phyloP scores from a whole-genome alignment of 345 rosid genomes.

The Corymbia maculata region DNA sequence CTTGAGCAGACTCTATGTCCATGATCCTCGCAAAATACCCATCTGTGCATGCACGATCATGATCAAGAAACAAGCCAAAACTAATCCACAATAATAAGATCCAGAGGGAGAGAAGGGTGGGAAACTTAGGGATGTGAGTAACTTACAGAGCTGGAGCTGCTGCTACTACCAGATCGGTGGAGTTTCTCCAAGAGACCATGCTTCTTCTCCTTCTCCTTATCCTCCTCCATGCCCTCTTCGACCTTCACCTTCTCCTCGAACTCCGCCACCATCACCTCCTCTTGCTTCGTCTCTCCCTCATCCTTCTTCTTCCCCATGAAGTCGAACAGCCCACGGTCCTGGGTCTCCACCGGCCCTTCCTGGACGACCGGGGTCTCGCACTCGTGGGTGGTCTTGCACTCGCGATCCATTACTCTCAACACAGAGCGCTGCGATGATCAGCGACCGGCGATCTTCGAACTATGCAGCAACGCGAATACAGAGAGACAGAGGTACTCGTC shows the following conservation, averaged over 20 bases:
- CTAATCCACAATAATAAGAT: not conserved
- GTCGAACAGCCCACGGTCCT: conserved; percentile 78
- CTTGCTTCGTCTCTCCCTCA: conserved; percentile 32
- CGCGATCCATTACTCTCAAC: conserved; percentile 1
- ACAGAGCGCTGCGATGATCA: not conserved
- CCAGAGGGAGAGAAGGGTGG: not conserved
- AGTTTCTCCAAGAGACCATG: conserved; percentile 53
- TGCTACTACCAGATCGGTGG: conserved; percentile 53
- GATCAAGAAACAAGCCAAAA: not conserved
- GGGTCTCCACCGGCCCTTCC: conserved; percentile 23
- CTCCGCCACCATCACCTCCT: conserved; percentile 41
- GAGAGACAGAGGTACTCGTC: not conserved
- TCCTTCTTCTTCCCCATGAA: conserved; percentile 69
- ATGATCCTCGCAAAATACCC: not conserved
- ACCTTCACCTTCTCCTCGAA: conserved; percentile 45
- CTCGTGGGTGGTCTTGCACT: conserved; percentile 29
- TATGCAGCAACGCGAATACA: not conserved
- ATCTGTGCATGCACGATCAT: not conserved
- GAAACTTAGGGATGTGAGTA: not conserved
- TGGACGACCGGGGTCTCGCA: conserved; percentile 17
- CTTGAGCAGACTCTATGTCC: not conserved
- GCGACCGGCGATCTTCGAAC: not conserved
- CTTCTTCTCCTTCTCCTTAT: conserved; percentile 43
- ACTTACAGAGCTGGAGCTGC: conserved; percentile 96
- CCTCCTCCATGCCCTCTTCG: not conserved